Conservation (phyloP, 176 grass and related monocot species). For the Bromus sterilis region DNA sequence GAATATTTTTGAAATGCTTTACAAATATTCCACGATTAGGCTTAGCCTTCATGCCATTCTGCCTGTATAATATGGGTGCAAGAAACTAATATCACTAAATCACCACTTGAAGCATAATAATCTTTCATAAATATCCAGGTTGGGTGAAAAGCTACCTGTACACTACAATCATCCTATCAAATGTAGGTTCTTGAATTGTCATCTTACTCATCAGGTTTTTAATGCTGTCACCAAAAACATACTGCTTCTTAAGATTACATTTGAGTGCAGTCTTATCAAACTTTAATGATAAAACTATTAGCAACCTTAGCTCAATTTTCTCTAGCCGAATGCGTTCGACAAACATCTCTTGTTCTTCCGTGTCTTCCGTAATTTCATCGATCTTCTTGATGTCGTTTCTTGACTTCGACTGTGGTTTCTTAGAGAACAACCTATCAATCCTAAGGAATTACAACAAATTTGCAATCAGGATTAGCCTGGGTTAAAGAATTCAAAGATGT, state of each 20-base stretch:
- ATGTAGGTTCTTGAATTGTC: conserved; percentile 96
- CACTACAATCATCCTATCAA: conserved; percentile 89
- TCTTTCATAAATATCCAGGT: conserved; percentile 19
- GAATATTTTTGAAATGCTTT: conserved; percentile 90
- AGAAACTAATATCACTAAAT: conserved; percentile 7
- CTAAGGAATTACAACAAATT: conserved; percentile 11
- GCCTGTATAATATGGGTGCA: conserved; percentile 44
- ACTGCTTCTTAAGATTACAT: neutral
- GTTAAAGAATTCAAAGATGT: neutral
- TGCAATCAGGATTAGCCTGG: neutral
- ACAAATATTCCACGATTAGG: conserved; percentile 73
- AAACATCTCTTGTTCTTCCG: conserved; percentile 49
- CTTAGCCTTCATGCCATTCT: conserved; percentile 44
- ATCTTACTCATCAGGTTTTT: conserved; percentile 62
- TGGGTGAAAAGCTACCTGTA: conserved; percentile 62
- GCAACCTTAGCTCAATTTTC: conserved; percentile 65
- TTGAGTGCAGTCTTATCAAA: neutral
- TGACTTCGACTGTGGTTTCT: conserved; percentile 22
- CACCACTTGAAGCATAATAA: neutral
- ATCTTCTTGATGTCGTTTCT: conserved; percentile 51
- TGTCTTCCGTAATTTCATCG: conserved; percentile 47
- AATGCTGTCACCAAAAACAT: conserved; percentile 38
- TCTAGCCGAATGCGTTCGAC: conserved; percentile 64
- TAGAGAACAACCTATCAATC: conserved; percentile 48
- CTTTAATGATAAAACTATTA: neutral